Base-by-base conservation (phyloP, 805 yeast species). In the Hanseniaspora lachancei region DNA sequence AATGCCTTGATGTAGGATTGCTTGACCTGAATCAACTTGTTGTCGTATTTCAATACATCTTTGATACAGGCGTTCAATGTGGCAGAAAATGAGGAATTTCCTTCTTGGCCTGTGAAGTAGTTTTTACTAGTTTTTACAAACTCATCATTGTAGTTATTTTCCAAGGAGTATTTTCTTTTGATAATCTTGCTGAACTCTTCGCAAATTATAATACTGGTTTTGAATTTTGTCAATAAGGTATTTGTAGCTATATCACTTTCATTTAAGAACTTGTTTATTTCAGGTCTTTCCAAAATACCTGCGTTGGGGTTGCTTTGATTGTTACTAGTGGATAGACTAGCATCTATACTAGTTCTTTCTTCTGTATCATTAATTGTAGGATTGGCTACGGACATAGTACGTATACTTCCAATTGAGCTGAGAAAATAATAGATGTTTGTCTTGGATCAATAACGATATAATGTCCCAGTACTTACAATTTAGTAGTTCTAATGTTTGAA, bases 131-230 rank as follows among this genome's bases (percentile, higher is more conserved):
- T 79, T 69, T 89, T 86, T 62, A 80, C 80, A 60, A 87, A 69
- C 62, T 87, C 95, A 56, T 76, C 76, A 43, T 79, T 79, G 66
- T 87, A 86, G 57, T 84, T 95, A 60, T 83, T 86, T 67, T 88
- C 96, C 53, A 83, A 75, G 36, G 77, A 71, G 32, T 88, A 88
- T 62, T 86, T 84, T 68, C 83, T 86, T 66, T 84, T 84, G 55
- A 91, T 72, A 67, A 79, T 93, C 61, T 80, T 79, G 32, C 87
- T 74, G 62, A 88, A 82, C 64, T 93, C 97, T 63, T 89, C 96
- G 60, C 95, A 83, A 0, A 95, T 82, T 58, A 76, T 75, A 46
- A 89, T 74, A 57, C 89, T 80, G 67, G 84, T 91, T 69, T 91
- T 91, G 57, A 89, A 74, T 43, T 95, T 75, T 1, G 75, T 70